Conservation (phyloP, 331 rosid species). For the Dryas integrifolia region DNA sequence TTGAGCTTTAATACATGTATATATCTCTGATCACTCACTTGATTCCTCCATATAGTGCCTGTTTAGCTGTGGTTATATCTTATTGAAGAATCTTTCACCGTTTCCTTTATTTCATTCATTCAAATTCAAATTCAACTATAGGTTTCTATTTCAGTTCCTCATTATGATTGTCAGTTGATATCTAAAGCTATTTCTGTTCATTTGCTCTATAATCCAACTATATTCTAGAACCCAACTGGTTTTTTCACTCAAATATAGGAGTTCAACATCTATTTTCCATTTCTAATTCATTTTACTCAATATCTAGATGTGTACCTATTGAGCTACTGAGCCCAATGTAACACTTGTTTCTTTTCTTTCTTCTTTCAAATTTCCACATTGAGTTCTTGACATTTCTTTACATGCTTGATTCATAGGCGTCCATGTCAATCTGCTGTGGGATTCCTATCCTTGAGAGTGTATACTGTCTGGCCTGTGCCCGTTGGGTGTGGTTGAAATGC, state of each 20-base stretch:
- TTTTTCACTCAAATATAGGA: background rate
- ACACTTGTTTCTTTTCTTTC: background rate
- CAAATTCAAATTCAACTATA: background rate
- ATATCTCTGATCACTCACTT: slow-evolving; percentile 5
- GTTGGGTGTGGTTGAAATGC: slow-evolving; percentile 91
- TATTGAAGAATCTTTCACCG: background rate
- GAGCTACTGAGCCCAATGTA: background rate
- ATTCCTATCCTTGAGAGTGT: slow-evolving; percentile 87
- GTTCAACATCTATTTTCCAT: background rate
- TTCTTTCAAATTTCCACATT: background rate
- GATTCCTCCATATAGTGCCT: background rate
- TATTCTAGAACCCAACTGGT: background rate
- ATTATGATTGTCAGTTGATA: slow-evolving; percentile 3
- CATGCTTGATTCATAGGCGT: slow-evolving; percentile 47
- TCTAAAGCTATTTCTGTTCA: background rate
- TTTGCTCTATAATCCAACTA: background rate
- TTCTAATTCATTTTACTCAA: background rate
- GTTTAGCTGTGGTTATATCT: background rate
- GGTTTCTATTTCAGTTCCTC: background rate
- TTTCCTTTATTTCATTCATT: background rate
- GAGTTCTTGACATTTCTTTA: slow-evolving; percentile 17
- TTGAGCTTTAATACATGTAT: slow-evolving; percentile 21
- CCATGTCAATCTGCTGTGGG: slow-evolving; percentile 83
- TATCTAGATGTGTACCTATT: background rate
- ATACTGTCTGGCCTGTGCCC: slow-evolving; percentile 82